These are phyloP conservation scores for Pueraria montana DNA, from an alignment of 306 rosid genomes.

Conservation along the genomic window DNA sequence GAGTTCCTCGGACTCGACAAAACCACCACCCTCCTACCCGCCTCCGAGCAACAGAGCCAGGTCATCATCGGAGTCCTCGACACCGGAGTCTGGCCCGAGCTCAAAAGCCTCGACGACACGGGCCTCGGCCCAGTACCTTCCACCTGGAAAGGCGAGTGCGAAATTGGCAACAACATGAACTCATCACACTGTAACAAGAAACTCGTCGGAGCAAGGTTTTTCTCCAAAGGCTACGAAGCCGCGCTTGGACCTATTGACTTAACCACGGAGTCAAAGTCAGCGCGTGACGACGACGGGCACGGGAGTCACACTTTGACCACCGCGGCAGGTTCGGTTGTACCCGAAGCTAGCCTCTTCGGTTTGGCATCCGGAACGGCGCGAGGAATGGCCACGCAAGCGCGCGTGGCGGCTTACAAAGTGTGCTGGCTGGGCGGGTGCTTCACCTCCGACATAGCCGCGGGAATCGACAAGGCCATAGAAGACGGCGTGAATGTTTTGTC, in stretches of 20 bases:
- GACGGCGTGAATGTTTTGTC: conserved; percentile 84
- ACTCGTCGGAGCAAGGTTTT: conserved; percentile 85
- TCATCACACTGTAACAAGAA: conserved; percentile 75
- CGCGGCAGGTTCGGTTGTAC: conserved; percentile 74
- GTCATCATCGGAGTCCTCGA: conserved; percentile 80
- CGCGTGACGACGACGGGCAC: conserved; percentile 91
- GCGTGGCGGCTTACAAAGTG: conserved; percentile 82
- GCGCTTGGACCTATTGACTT: conserved; percentile 63
- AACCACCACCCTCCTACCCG: conserved; percentile 50
- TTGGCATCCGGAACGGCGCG: conserved; percentile 87
- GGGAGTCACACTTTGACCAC: conserved; percentile 93
- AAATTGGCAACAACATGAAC: conserved; percentile 71
- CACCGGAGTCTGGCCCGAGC: conserved; percentile 94
- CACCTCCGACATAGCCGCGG: conserved; percentile 79
- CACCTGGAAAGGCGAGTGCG: conserved; percentile 89
- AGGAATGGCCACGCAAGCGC: conserved; percentile 87
- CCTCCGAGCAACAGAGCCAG: conserved; percentile 52
- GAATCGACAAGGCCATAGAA: conserved; percentile 81
- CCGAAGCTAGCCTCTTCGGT: conserved; percentile 79
- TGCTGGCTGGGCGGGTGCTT: conserved; percentile 91
- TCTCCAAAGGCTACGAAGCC: conserved; percentile 79
- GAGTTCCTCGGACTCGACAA: conserved; percentile 77
- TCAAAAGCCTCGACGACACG: conserved; percentile 70
- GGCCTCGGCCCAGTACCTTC: conserved; percentile 69
- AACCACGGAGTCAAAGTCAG: conserved; percentile 72